These are phyloP conservation scores for Pseudocercospora fuligena DNA, from an alignment of 2,329 filamentous ascomycete genomes.

Conservation along the genomic window DNA sequence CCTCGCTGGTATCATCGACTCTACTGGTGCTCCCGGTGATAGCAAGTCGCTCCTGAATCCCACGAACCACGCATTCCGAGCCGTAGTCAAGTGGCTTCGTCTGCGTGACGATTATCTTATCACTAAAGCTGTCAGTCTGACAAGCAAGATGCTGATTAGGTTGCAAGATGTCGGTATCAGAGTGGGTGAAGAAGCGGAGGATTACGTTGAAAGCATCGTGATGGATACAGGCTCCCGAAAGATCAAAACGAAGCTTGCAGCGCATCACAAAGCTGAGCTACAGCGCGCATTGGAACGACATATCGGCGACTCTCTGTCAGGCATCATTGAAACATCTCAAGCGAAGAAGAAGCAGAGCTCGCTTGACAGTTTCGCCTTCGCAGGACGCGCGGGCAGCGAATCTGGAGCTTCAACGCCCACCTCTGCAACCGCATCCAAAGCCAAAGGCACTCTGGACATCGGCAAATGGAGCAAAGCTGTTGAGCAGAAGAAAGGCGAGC, in stretches of 20 bases:
- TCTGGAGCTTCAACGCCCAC: slow-evolving; percentile 32
- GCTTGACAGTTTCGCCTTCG: slow-evolving; percentile 47
- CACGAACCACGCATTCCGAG: slow-evolving; percentile 67
- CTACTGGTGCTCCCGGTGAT: slow-evolving; percentile 39
- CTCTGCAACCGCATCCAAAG: slow-evolving; percentile 26
- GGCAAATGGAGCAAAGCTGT: slow-evolving; percentile 27
- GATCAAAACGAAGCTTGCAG: slow-evolving; percentile 78
- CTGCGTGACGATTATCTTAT: slow-evolving; percentile 87
- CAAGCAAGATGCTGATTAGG: slow-evolving; percentile 81
- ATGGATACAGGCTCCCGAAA: slow-evolving; percentile 49
- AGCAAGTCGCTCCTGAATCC: slow-evolving; percentile 64
- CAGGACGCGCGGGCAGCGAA: slow-evolving; percentile 29
- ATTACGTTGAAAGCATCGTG: slow-evolving; percentile 69
- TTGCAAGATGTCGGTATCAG: slow-evolving; percentile 78
- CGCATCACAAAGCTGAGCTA: slow-evolving; percentile 84
- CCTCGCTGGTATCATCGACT: slow-evolving; percentile 71
- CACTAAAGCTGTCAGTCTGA: slow-evolving; percentile 77
- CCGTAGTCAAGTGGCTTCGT: slow-evolving; percentile 79
- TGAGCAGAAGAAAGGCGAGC: slow-evolving; percentile 25
- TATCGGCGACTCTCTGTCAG: slow-evolving; percentile 42
- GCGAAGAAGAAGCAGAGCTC: slow-evolving; percentile 46
- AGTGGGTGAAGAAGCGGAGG: slow-evolving; percentile 63
- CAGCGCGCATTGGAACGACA: slow-evolving; percentile 63
- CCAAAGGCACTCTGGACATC: slow-evolving; percentile 40
- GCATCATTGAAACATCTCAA: slow-evolving; percentile 31